Percentiles rank a stretch among this genome's conserved stretches.
These are phyloP conservation scores for Corymbia citriodora DNA, from an alignment of 441 rosid genomes.

Conservation along the genomic window DNA sequence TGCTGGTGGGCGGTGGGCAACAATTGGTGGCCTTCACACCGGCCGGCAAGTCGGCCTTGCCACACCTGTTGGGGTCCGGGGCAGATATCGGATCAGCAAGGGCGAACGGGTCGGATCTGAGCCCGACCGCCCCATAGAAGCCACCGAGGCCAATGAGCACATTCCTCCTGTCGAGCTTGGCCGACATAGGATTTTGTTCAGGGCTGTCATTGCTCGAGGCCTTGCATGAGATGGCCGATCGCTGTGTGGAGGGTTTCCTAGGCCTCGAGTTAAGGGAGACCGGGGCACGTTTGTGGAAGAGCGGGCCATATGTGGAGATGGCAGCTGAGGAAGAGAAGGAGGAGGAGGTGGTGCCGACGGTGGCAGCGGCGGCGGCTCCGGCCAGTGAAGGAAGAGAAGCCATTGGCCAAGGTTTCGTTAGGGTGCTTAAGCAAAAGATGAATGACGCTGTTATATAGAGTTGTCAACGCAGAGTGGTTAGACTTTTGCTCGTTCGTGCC, in stretches of 20 bases:
- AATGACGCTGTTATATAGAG: neutral
- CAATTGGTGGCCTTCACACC: slow-evolving; percentile 32
- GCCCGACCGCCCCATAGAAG: slow-evolving; percentile 25
- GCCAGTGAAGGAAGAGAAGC: slow-evolving; percentile 14
- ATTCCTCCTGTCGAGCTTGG: slow-evolving; percentile 37
- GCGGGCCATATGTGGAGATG: neutral
- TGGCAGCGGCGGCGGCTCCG: neutral
- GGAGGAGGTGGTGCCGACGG: neutral
- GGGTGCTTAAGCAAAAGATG: neutral
- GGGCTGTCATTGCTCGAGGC: neutral
- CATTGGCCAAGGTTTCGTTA: slow-evolving; percentile 4
- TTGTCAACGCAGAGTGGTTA: neutral
- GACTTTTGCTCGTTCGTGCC: slow-evolving; percentile 2
- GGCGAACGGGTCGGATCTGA: slow-evolving; percentile 14
- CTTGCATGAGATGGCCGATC: slow-evolving; percentile 19
- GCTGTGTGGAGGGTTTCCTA: neutral
- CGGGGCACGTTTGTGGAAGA: slow-evolving; percentile 18
- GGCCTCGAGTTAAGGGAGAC: slow-evolving; percentile 1
- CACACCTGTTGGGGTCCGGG: slow-evolving; percentile 31
- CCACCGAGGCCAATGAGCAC: slow-evolving; percentile 46
- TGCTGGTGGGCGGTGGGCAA: slow-evolving; percentile 44
- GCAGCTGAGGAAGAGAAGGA: neutral
- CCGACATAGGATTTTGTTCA: slow-evolving; percentile 9
- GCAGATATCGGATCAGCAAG: slow-evolving; percentile 28
- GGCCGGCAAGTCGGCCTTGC: slow-evolving; percentile 31